Evolutionary conservation across 2,329 filamentous ascomycete genomes (phyloP).

Genomic region (Pseudogymnoascus sp.): DNA sequence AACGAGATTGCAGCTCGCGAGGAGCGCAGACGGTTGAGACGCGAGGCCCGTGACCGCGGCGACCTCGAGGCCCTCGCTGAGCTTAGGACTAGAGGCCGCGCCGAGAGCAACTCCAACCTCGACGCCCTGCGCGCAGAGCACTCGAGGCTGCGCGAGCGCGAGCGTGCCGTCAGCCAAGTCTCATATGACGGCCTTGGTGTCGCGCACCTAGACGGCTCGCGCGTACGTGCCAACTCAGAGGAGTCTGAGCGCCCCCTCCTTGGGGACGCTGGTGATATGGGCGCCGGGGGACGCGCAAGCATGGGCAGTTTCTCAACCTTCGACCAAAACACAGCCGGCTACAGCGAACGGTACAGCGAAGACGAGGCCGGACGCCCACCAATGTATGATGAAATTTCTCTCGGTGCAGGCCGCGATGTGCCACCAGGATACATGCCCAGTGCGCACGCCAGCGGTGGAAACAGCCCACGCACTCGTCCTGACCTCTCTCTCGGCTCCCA

Average conservation of each 20-base stretch:
- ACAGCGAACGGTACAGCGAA: neutral
- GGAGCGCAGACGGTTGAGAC: slow-evolving; percentile 59
- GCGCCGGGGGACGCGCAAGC: neutral
- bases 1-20: slow-evolving; percentile 71
- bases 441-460: neutral
- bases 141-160: slow-evolving; percentile 49
- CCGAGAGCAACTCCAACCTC: slow-evolving; percentile 45
- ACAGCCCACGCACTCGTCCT: neutral
- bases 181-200: slow-evolving; percentile 71
- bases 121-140: slow-evolving; percentile 52
- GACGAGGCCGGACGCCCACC: neutral
- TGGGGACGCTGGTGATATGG: slow-evolving; percentile 49
- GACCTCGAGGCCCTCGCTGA: slow-evolving; percentile 60
- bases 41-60: slow-evolving; percentile 64
- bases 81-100: slow-evolving; percentile 49
- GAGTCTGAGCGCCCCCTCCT: slow-evolving; percentile 67
- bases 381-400: neutral
- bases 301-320: neutral
- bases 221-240: slow-evolving; percentile 63
- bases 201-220: slow-evolving; percentile 68
- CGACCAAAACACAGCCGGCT: neutral
- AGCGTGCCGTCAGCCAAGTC: slow-evolving; percentile 65
- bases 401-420: neutral
- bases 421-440: neutral
- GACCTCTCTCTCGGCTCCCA: neutral